phyloP scores from a whole-genome alignment of 495 filamentous ascomycete genomes.

The Amniculicola lignicola region DNA sequence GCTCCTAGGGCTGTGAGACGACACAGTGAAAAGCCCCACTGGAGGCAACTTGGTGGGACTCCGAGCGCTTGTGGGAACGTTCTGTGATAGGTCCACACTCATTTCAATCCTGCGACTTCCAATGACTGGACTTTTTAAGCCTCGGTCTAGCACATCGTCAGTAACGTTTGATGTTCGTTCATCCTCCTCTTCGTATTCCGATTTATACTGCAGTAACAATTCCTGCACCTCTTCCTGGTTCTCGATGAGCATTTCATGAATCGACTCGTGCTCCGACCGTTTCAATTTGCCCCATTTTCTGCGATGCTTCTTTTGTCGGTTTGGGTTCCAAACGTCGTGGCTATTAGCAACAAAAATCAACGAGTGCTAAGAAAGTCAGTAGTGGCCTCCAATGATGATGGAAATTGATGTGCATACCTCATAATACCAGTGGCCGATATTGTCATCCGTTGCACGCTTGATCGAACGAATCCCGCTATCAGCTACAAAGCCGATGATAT shows the following conservation, averaged over 20 bases:
- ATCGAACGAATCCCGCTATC: slow-evolving; percentile 43
- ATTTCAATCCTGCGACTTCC: too few relatives aligned
- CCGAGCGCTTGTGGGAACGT: too few relatives aligned
- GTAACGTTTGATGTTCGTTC: not conserved
- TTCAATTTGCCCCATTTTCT: slow-evolving; percentile 41
- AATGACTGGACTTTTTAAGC: too few relatives aligned
- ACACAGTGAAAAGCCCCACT: slow-evolving; percentile 25
- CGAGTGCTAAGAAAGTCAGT: slow-evolving; percentile 38
- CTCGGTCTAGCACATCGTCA: too few relatives aligned
- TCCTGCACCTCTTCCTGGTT: slow-evolving; percentile 36
- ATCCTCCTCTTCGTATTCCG: slow-evolving; percentile 29
- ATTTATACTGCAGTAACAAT: slow-evolving; percentile 33
- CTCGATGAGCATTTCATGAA: slow-evolving; percentile 42
- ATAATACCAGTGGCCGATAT: slow-evolving; percentile 45
- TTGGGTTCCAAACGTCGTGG: slow-evolving; percentile 65
- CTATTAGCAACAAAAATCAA: slow-evolving; percentile 65
- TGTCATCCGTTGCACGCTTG: slow-evolving; percentile 40
- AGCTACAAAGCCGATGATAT: slow-evolving; percentile 40
- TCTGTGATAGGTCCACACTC: too few relatives aligned
- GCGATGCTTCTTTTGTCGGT: slow-evolving; percentile 32
- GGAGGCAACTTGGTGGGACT: slow-evolving; percentile 20
- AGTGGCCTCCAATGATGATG: not conserved
- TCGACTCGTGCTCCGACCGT: slow-evolving; percentile 24
- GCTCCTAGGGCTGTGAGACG: slow-evolving; percentile 14
- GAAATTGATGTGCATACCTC: slow-evolving; percentile 22